A percentile compares a stretch with the other conserved stretches of the same genome.
These are phyloP conservation scores for Diaporthe amygdali DNA, from an alignment of 2,329 filamentous ascomycete species.

Conservation along the genomic window DNA sequence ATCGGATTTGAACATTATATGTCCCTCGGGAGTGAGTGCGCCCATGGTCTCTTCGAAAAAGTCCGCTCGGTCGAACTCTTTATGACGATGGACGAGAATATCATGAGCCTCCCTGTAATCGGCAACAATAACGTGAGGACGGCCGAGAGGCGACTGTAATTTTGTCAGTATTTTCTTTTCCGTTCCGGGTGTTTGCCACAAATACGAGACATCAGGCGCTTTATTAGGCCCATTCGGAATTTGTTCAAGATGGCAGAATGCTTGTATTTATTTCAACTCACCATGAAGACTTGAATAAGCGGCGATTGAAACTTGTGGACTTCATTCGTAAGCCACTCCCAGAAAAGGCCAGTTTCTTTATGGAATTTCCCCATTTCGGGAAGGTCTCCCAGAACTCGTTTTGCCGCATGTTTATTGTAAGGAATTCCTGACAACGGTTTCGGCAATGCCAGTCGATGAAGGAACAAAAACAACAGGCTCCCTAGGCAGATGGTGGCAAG, in stretches of 20 bases:
- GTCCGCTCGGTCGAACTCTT: conserved; percentile 11
- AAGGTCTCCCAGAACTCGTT: conserved; percentile 31
- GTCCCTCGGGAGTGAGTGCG: background rate
- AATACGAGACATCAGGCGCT: too few species aligned
- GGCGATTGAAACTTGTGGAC: conserved; percentile 32
- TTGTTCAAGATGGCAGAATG: too few species aligned
- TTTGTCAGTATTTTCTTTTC: too few species aligned
- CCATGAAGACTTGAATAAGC: conserved; percentile 42
- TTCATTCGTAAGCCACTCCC: conserved; percentile 25
- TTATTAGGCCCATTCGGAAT: too few species aligned
- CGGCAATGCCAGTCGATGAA: conserved; percentile 26
- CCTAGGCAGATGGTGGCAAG: too few species aligned
- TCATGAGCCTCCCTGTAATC: conserved; percentile 9
- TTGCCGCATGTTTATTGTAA: conserved; percentile 30
- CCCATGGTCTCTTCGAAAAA: conserved; percentile 11
- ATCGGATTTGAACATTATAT: conserved; percentile 3
- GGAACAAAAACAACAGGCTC: too few species aligned
- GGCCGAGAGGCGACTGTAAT: conserved; percentile 34
- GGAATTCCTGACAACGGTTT: conserved; percentile 36
- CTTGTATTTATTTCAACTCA: too few species aligned
- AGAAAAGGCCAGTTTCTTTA: conserved; percentile 14
- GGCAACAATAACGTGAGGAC: background rate
- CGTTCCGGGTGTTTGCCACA: too few species aligned
- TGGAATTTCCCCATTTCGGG: conserved; percentile 24
- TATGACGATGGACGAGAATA: background rate